phyloP scores from a whole-genome alignment of 169 alveolate species.

The Eimeria maxima region DNA sequence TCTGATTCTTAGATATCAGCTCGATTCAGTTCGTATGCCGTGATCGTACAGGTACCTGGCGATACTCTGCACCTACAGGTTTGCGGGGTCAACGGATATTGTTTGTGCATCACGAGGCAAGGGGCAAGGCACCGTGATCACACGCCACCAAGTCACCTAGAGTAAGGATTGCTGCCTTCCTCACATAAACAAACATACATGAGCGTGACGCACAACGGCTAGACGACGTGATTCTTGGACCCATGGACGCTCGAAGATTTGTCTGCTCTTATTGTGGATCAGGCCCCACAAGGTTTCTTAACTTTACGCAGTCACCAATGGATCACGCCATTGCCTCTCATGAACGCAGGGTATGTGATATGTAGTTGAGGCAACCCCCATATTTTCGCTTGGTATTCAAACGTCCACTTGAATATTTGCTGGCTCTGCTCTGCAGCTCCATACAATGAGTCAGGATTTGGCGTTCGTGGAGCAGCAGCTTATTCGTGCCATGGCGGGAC shows the following conservation, averaged over 20 bases:
- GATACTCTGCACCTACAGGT: constrained; percentile 4
- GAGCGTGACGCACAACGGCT: neutral
- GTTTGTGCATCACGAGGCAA: constrained; percentile 1
- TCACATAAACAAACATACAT: too few relatives aligned
- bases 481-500: constrained; percentile 53
- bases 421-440: constrained; percentile 17
- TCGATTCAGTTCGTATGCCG: neutral
- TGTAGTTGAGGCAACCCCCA: neutral
- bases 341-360: constrained; percentile 41
- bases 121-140: constrained; percentile 16
- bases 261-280: neutral
- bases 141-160: neutral
- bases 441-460: constrained; percentile 67
- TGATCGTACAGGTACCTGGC: constrained; percentile 1
- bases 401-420: neutral
- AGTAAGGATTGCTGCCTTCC: neutral
- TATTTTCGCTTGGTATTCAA: neutral
- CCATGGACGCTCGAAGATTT: neutral
- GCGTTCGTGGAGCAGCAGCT: constrained; percentile 67
- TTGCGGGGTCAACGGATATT: neutral
- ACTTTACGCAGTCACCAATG: neutral
- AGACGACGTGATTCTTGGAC: neutral
- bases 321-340: constrained; percentile 43
- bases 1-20: neutral
- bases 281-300: constrained; percentile 39